These are phyloP conservation scores for Alternaria postmessia DNA, from an alignment of 2,329 filamentous ascomycete genomes.

Conservation along the genomic window DNA sequence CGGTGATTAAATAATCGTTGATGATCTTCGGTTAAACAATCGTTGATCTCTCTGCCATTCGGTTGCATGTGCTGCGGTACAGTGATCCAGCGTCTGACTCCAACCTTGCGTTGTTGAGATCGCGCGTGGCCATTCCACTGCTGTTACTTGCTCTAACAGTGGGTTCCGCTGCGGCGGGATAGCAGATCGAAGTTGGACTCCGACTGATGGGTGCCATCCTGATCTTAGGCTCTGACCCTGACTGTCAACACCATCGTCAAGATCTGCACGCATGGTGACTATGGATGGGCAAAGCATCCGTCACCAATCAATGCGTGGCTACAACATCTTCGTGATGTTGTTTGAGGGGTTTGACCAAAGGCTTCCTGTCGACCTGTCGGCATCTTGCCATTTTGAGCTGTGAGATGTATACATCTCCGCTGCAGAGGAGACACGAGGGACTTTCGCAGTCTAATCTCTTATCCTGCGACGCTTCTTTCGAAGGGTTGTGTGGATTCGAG, in stretches of 20 bases:
- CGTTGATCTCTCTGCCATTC: background rate
- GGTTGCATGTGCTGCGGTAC: background rate
- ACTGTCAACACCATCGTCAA: background rate
- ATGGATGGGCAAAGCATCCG: background rate
- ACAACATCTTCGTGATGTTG: too few relatives aligned
- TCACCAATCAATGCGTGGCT: background rate
- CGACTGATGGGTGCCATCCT: background rate
- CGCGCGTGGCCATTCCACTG: background rate
- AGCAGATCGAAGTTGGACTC: background rate
- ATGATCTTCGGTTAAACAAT: too few relatives aligned
- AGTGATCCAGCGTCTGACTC: background rate
- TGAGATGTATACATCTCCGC: conserved; percentile 20
- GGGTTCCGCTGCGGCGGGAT: background rate
- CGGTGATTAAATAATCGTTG: too few relatives aligned
- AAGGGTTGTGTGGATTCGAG: background rate
- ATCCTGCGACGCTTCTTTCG: background rate
- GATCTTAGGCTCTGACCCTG: background rate
- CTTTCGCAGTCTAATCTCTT: background rate
- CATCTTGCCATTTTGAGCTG: background rate
- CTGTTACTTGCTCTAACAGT: background rate
- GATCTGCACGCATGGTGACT: background rate
- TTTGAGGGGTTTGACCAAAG: background rate
- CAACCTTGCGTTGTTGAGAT: background rate
- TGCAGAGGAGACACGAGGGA: background rate
- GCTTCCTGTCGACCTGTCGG: background rate